A percentile compares a stretch with the other conserved stretches of the same genome.
These are phyloP conservation scores for Neonothopanus nambi DNA, from an alignment of 1,284 basidiomycete species.

Conservation along the genomic window DNA sequence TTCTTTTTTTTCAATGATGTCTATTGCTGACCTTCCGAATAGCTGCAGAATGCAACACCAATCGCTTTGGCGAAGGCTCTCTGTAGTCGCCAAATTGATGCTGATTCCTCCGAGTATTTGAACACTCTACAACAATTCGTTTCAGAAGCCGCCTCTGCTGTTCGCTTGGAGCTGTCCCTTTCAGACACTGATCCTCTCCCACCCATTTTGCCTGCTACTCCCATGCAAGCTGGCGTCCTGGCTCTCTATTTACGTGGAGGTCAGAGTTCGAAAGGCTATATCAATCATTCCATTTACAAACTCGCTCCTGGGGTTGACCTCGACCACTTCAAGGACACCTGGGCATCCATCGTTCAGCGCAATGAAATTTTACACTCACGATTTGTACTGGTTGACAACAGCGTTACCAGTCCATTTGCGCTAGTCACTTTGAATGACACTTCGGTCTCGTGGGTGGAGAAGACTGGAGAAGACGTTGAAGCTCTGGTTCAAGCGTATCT, in stretches of 20 bases:
- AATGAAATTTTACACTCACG: slow-evolving; percentile 9
- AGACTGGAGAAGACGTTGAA: not conserved
- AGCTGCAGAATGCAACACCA: slow-evolving; percentile 7
- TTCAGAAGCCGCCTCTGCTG: slow-evolving; percentile 3
- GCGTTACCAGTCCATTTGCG: slow-evolving; percentile 10
- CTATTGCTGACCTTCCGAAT: not conserved
- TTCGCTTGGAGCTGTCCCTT: slow-evolving; percentile 4
- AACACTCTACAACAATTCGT: slow-evolving; percentile 1
- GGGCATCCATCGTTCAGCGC: slow-evolving; percentile 8
- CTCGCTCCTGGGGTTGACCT: slow-evolving; percentile 1
- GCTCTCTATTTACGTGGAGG: slow-evolving; percentile 10
- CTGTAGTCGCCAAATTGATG: slow-evolving; percentile 1
- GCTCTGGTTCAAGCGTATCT: slow-evolving; percentile 3
- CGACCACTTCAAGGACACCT: slow-evolving; percentile 5
- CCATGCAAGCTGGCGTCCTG: slow-evolving; percentile 13
- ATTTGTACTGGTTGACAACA: slow-evolving; percentile 13
- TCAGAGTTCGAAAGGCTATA: slow-evolving; percentile 4
- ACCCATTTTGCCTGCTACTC: slow-evolving; percentile 10
- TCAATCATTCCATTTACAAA: slow-evolving; percentile 13
- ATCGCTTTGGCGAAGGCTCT: slow-evolving; percentile 1
- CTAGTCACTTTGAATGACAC: not conserved
- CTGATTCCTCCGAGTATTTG: not conserved
- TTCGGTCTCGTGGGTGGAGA: slow-evolving; percentile 7
- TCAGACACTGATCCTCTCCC: slow-evolving; percentile 6
- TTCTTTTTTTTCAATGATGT: not conserved